Evolutionary conservation across 2,329 filamentous ascomycete genomes (phyloP).

Genomic region (Colletotrichum sp.): DNA sequence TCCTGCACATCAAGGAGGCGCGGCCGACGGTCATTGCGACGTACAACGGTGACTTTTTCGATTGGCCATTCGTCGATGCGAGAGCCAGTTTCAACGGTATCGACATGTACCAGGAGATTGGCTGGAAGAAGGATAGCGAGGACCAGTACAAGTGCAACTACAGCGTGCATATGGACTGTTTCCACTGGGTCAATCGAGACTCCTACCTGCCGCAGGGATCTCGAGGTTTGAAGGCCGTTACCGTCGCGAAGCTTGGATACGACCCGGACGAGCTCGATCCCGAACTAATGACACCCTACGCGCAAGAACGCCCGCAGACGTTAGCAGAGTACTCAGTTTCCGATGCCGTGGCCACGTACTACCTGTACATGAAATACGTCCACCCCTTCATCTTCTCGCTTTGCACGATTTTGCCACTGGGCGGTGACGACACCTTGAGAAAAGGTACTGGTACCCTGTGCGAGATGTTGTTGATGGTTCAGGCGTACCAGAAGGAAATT

Average conservation of each 20-base stretch:
- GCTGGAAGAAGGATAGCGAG: slow-evolving; percentile 92
- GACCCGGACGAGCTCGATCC: slow-evolving; percentile 98
- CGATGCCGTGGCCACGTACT: slow-evolving; percentile 98
- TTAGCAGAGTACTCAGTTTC: slow-evolving; percentile 98
- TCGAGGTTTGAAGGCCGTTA: slow-evolving; percentile 95
- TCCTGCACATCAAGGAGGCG: slow-evolving; percentile 92
- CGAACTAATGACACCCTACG: slow-evolving; percentile 94
- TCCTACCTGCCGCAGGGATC: slow-evolving; percentile 97
- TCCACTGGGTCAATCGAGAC: slow-evolving; percentile 98
- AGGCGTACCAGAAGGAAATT: slow-evolving; percentile 91
- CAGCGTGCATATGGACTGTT: slow-evolving; percentile 98
- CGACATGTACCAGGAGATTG: slow-evolving; percentile 99
- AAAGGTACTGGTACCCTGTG: slow-evolving; percentile 99
- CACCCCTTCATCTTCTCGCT: slow-evolving; percentile 99
- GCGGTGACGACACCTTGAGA: slow-evolving; percentile 88
- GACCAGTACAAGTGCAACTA: slow-evolving; percentile 97
- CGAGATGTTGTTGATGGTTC: slow-evolving; percentile 99
- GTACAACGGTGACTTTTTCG: slow-evolving; percentile 99
- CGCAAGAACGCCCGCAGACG: slow-evolving; percentile 87
- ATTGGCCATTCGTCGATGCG: slow-evolving; percentile 98
- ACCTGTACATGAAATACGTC: slow-evolving; percentile 99
- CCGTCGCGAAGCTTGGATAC: slow-evolving; percentile 96
- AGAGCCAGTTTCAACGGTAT: slow-evolving; percentile 93
- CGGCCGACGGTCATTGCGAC: slow-evolving; percentile 96
- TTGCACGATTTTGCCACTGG: slow-evolving; percentile 93